Evolutionary conservation across 2,329 filamentous ascomycete species (phyloP).

Genomic region (Aureobasidium sp.): DNA sequence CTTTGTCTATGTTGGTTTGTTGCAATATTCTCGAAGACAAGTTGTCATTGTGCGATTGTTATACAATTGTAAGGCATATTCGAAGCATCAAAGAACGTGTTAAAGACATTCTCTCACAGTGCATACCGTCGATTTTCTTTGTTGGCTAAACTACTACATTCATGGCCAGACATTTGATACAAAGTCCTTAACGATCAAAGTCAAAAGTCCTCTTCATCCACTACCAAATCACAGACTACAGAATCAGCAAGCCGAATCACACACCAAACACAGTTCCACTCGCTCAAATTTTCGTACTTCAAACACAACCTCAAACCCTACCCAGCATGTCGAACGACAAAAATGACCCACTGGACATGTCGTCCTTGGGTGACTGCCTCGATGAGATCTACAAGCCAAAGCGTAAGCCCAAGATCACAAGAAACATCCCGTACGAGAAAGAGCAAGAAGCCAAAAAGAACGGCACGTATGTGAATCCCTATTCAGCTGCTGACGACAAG

Average conservation of each 20-base stretch:
- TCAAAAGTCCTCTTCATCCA: neutral
- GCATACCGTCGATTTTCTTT: neutral
- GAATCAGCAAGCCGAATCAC: neutral
- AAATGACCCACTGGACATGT: neutral
- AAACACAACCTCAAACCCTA: neutral
- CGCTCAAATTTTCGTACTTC: too few relatives aligned
- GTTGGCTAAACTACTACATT: neutral
- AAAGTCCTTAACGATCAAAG: neutral
- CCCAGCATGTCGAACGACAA: neutral
- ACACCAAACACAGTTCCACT: neutral
- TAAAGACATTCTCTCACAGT: neutral
- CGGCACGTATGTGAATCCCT: neutral
- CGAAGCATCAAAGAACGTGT: neutral
- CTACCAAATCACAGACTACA: neutral
- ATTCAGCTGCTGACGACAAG: neutral
- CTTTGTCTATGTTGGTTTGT: neutral
- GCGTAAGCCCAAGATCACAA: neutral
- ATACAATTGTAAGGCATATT: neutral
- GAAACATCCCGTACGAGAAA: neutral
- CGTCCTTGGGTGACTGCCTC: neutral
- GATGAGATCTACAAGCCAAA: neutral
- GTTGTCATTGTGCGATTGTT: neutral
- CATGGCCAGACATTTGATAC: neutral
- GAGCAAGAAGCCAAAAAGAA: neutral
- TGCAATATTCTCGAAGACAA: neutral